Evolutionary conservation across 805 yeast species (phyloP), one percentile per base, ranked within the genome.

Genomic region (Millerago galiae): DNA sequence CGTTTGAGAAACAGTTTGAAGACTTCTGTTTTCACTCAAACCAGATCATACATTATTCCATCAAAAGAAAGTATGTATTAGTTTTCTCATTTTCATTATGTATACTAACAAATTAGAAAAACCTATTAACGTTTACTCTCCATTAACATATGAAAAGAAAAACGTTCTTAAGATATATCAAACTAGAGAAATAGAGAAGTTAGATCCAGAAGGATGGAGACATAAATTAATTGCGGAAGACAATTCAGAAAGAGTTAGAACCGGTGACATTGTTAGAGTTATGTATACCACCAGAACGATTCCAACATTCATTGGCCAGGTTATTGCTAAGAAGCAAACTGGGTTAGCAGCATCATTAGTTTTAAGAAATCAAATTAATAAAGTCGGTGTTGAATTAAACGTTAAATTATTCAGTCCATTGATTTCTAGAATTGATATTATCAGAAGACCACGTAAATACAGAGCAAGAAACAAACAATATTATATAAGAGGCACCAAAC

Each of bases 391-490:
- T 38, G 98, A 91, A 58, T 67, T 82, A 48, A 72, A 91, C 48
- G 77, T 89, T 37, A 90, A 91, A 25, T 65, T 91, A 21, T 91
- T 72, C 68, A 83, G 83, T 48, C 96, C 97, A 8, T 70, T 78
- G 42, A 72, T 93, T 43, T 75, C 79, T 48, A 77, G 82, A 62
- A 71, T 91, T 41, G 97, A 90, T 63, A 62, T 89, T 32, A 63
- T 91, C 48, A 75, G 84, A 63, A 81, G 81, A 63, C 91, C 95
- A 31, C 63, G 67, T 49, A 76, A 74, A 57, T 81, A 87, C 63
- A 78, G 83, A 70, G 71, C 74, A 48, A 79, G 95, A 75, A 78
- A 79, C 66, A 91, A 87, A 71, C 91, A 88, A 55, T 90, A 83
- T 72, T 93, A 87, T 66, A 83, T 93, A 58, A 83, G 96, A 68